phyloP scores from a whole-genome alignment of 1,284 basidiomycete species.

The Hymenochaete sp. region DNA sequence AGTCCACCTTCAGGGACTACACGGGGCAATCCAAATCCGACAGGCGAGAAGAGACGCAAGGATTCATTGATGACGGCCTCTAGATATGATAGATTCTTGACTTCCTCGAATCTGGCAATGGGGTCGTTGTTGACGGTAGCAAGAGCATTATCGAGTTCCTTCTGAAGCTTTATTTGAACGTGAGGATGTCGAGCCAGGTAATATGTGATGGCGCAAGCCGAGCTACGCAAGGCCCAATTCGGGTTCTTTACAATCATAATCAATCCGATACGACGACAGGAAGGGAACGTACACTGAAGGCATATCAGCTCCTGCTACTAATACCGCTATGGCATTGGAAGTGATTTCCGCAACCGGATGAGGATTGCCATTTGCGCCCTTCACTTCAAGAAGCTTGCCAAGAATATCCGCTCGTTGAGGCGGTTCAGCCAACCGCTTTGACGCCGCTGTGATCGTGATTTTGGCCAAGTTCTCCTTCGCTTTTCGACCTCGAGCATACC shows the following conservation, averaged over 20 bases:
- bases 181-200: conserved; percentile 63
- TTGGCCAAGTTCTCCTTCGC: conserved; percentile 38
- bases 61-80: conserved; percentile 80
- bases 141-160: conserved; percentile 73
- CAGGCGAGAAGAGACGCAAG: conserved; percentile 75
- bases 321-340: conserved; percentile 73
- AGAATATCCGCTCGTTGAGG: conserved; percentile 14
- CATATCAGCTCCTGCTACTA: conserved; percentile 25
- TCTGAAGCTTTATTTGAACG: conserved; percentile 64
- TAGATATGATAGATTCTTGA: conserved; percentile 68
- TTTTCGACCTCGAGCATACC: conserved; percentile 61
- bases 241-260: background rate
- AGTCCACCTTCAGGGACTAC: conserved; percentile 64
- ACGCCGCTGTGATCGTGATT: conserved; percentile 63
- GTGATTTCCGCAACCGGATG: conserved; percentile 41
- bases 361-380: conserved; percentile 38
- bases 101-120: conserved; percentile 46
- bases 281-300: too few relatives aligned
- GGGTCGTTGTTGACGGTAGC: conserved; percentile 32
- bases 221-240: conserved; percentile 33
- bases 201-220: conserved; percentile 80
- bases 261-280: background rate
- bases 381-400: conserved; percentile 26
- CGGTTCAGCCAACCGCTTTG: conserved; percentile 15
- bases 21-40: conserved; percentile 76